Percentiles rank a stretch among this genome's conserved stretches.
phyloP scores from a whole-genome alignment of 2,329 filamentous ascomycete genomes.

The Stagonosporopsis rhizophila region DNA sequence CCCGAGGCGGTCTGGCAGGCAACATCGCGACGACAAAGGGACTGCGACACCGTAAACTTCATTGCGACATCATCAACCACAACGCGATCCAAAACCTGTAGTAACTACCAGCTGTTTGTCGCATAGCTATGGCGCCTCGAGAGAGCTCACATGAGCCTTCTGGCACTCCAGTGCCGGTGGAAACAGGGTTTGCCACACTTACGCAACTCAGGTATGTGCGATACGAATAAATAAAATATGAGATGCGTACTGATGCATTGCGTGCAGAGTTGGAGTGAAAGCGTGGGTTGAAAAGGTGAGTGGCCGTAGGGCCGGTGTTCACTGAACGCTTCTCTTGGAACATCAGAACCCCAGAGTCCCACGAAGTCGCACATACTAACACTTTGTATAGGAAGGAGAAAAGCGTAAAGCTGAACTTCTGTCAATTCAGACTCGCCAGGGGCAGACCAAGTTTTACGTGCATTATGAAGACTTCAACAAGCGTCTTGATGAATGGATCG shows the following conservation, averaged over 20 bases:
- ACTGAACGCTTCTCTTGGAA: slow-evolving; percentile 16
- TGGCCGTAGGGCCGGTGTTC: slow-evolving; percentile 23
- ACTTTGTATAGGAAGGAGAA: slow-evolving; percentile 70
- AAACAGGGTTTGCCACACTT: slow-evolving; percentile 84
- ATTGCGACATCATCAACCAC: slow-evolving; percentile 42
- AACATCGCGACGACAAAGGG: slow-evolving; percentile 39
- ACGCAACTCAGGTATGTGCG: slow-evolving; percentile 76
- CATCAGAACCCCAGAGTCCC: slow-evolving; percentile 15
- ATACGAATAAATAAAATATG: slow-evolving; percentile 29
- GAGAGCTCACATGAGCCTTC: slow-evolving; percentile 62
- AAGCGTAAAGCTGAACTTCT: slow-evolving; percentile 93
- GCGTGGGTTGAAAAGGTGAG: slow-evolving; percentile 73
- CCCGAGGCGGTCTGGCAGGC: slow-evolving; percentile 28
- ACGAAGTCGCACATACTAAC: slow-evolving; percentile 22
- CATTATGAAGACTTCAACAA: slow-evolving; percentile 99
- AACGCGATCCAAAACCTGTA: slow-evolving; percentile 32
- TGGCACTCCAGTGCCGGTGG: slow-evolving; percentile 65
- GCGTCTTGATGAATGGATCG: slow-evolving; percentile 85
- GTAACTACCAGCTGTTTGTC: slow-evolving; percentile 17
- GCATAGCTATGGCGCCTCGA: slow-evolving; percentile 60
- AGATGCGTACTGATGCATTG: slow-evolving; percentile 40
- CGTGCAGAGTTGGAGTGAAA: slow-evolving; percentile 68
- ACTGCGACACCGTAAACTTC: slow-evolving; percentile 28
- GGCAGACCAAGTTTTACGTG: slow-evolving; percentile 88
- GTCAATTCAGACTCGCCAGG: slow-evolving; percentile 90